These are phyloP conservation scores for Pyricularia grisea DNA, from an alignment of 2,329 filamentous ascomycete species.

Conservation along the genomic window DNA sequence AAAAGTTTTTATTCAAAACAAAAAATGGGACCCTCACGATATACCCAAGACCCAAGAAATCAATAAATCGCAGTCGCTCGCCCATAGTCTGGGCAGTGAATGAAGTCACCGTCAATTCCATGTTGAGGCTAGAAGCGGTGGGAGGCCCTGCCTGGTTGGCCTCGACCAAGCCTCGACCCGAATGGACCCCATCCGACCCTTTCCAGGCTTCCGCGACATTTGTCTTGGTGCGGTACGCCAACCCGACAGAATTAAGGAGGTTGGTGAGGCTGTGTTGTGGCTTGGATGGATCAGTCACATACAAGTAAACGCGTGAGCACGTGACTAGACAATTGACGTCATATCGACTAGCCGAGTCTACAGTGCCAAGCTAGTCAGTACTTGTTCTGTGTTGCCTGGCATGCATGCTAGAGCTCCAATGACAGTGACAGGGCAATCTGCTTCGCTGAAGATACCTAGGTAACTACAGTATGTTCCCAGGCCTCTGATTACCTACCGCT, in stretches of 20 bases:
- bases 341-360: not conserved
- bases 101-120: not conserved
- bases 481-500: too few species aligned
- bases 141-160: constrained; percentile 4
- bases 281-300: not conserved
- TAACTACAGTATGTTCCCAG: too few species aligned
- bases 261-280: constrained; percentile 3
- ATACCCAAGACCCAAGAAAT: not conserved
- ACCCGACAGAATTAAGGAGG: not conserved
- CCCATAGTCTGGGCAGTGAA: not conserved
- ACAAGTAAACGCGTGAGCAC: not conserved
- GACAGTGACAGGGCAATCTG: too few species aligned
- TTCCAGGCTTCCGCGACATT: not conserved
- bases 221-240: not conserved
- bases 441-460: not conserved
- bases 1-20: not conserved
- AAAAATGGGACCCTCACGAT: not conserved
- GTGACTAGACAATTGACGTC: not conserved
- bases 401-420: too few species aligned
- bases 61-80: not conserved
- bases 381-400: too few species aligned
- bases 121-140: constrained; percentile 1
- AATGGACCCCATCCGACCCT: not conserved
- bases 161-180: not conserved
- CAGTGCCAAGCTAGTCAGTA: not conserved